Base-by-base conservation (phyloP, 2,329 filamentous ascomycete genomes). In the Microcyclospora pomicola region DNA sequence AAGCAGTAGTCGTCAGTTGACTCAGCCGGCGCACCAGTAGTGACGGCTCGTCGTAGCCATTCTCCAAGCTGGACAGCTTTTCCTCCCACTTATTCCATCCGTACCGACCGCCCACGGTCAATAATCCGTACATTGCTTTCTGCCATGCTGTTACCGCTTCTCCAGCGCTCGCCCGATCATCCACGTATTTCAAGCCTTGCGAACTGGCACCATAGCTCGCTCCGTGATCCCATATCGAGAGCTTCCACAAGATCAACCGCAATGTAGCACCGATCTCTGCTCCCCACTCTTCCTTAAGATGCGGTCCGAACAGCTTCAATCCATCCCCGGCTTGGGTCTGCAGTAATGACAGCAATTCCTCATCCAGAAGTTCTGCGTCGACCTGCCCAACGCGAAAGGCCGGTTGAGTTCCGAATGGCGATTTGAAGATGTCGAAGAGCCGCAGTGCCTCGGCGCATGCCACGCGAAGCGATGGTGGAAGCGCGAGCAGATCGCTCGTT, bases 201-300 rank as follows among this genome's bases (percentile, higher is more conserved):
- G 98, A 67, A 28, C 84, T 79, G 9, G 91, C 91, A 42, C 91
- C 91, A 60, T 98, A 96, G 5, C 83, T 92, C 30, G 91, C 84
- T 59, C 94, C 80, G 59, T 95, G 84, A 59, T 96, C 87, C 91
- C 91, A 98, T 41, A 98, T 79, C 12, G 82, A 85, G 44, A 98
- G 72, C 62, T 98, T 98, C 69, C 95, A 98, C 6, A 98, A 67
- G 2, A 86, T 67, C 2, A 80, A 75, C 34, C 88, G 72, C 39
- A 98, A 68, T 0, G 68, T 72, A 19, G 95, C 69, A 44, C 81
- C 69, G 38, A 96, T 88, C 63, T 96, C 91, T 37, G 82, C 71
- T 11, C 78, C 77, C 77, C 84, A 95, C 53, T 93, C 83, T 58
- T 94, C 85, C 41, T 81, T 75, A 33, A 93, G 62, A 58, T 87